Evolutionary conservation across 164 flowering plant genomes (phyloP).

Genomic region (Chloranthus sessilifolius): DNA sequence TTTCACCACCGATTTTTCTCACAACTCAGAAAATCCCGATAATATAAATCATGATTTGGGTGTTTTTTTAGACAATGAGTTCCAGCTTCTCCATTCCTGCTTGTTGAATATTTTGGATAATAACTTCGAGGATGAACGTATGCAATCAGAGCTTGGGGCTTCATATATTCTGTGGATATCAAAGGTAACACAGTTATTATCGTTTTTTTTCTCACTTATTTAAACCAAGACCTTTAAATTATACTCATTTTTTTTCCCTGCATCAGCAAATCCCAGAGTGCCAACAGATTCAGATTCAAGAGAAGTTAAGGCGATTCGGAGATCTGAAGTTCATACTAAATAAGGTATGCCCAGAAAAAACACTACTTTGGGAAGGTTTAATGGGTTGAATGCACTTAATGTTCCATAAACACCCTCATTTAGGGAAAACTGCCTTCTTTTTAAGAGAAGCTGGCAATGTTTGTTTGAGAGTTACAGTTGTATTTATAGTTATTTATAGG

Average conservation of each 20-base stretch:
- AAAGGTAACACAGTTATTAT: conserved; percentile 35
- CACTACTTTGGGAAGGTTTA: conserved; percentile 41
- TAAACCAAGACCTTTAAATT: not conserved
- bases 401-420: no score
- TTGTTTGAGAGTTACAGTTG: no score
- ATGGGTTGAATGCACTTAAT: not conserved
- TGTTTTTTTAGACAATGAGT: conserved; percentile 43
- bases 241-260: not conserved
- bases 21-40: conserved; percentile 2
- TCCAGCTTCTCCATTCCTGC: conserved; percentile 46
- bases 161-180: conserved; percentile 65
- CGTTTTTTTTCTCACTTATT: not conserved
- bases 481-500: no score
- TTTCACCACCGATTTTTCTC: conserved; percentile 18
- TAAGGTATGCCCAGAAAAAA: conserved; percentile 48
- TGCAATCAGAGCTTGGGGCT: conserved; percentile 56
- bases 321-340: conserved; percentile 35
- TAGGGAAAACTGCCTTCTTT: no score
- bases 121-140: conserved; percentile 58
- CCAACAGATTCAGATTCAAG: conserved; percentile 17
- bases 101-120: conserved; percentile 27
- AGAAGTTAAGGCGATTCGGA: conserved; percentile 28
- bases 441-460: no score
- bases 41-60: conserved; percentile 7
- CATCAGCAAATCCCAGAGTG: conserved; percentile 34